Percentiles rank a stretch among this genome's conserved stretches.
These are phyloP conservation scores for Colletotrichum tabaci DNA, from an alignment of 2,329 filamentous ascomycete species.

Conservation along the genomic window DNA sequence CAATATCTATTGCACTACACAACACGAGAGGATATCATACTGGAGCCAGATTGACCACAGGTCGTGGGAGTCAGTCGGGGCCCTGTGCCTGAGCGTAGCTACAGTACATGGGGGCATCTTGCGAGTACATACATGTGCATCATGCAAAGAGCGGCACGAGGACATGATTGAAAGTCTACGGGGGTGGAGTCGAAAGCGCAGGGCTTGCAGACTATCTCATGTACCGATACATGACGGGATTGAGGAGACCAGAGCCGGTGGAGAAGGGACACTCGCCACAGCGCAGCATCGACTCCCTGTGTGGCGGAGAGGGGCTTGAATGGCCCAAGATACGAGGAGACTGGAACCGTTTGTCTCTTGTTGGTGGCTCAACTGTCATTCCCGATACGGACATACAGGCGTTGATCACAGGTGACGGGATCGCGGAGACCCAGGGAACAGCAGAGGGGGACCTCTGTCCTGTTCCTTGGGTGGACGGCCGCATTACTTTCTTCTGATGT, in stretches of 20 bases:
- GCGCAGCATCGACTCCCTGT: neutral
- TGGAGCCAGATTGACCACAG: neutral
- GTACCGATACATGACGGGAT: constrained; percentile 39
- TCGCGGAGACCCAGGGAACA: neutral
- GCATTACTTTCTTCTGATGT: neutral
- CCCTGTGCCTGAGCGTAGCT: constrained; percentile 25
- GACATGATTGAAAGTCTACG: constrained; percentile 8
- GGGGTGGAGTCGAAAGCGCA: constrained; percentile 30
- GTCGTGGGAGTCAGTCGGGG: neutral
- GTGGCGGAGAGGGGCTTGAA: constrained; percentile 5
- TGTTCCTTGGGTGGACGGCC: neutral
- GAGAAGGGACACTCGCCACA: constrained; percentile 29
- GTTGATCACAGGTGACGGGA: constrained; percentile 28
- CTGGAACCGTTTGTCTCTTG: constrained; percentile 2
- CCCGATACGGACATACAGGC: constrained; percentile 30
- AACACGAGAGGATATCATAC: neutral
- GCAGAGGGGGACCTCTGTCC: neutral
- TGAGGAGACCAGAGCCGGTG: neutral
- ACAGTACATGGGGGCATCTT: constrained; percentile 4
- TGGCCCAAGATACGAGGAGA: constrained; percentile 35
- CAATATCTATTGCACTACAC: neutral
- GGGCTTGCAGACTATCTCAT: neutral
- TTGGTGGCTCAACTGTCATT: constrained; percentile 16
- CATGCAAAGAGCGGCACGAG: constrained; percentile 34
- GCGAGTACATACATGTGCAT: constrained; percentile 15